Base-by-base conservation (phyloP, 148 eudicot genomes). In the Bassia scoparia region DNA sequence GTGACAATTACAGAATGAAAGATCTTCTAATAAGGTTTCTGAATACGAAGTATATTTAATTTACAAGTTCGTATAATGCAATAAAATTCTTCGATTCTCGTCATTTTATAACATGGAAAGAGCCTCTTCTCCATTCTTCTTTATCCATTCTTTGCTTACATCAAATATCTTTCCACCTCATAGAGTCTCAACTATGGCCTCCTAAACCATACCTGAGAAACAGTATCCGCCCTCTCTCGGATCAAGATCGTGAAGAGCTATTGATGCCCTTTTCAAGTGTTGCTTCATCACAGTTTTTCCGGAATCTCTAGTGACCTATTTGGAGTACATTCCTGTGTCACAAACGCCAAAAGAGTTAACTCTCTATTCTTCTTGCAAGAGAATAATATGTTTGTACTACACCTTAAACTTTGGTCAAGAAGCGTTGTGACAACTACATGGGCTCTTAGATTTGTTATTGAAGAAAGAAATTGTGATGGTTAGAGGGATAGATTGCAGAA, bases 111-210 rank as follows among this genome's bases (percentile, higher is more conserved):
- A 77, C 78, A 89, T 90, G 46, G 81, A 72, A 50, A 93, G 60
- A 31, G 96, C 98, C 61, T 76, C 56, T 67, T 82, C 76, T 93
- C 94, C 68, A 86, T 77, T 80, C 75, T 83, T 61, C 98, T 80
- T n/a, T 67, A 90, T 86, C 96, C 98, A 93, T 75, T 93, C 96
- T 81, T 93, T 93, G 87, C 94, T 93, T 31, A 90, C 94, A 48
- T 77, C 8, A 68, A 84, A 85, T 24, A 79, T 81, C 81, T 76
- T 84, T 46, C 98, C 98, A 24, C 90, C 84, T 93, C 98, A 71
- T n/a, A 83, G 81, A 27, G 89, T 10, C 96, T 87, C 81, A 82
- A 76, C 89, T 67, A n/a, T 83, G 84, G 30, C 85, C 86, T 37
- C 76, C 71, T 46, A 93, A 86, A 30, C 98, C 98, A 31, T 82